Evolutionary conservation across 352 stramenopile genomes (phyloP), one percentile per base, ranked within the genome.

Genomic region (Phytophthora podocarpi): DNA sequence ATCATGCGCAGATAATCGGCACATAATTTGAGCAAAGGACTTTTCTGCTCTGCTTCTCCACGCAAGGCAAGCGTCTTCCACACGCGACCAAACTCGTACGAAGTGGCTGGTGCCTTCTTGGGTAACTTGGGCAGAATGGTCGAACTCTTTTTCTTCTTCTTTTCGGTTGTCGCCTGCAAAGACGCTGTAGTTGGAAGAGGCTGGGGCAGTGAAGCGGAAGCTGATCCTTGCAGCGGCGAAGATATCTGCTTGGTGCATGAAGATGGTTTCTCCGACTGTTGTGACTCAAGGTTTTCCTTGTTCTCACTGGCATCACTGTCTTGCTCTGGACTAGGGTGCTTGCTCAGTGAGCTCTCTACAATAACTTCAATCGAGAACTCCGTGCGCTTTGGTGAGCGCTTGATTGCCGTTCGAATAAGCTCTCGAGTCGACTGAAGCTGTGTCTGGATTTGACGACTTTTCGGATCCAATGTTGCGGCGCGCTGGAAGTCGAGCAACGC

Each of bases 401-500:
- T 91, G 48, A 95, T 90, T 1, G 82, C 72, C 5, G 63, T 78
- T 20, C 78, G 72, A 54, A 94, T 70, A 24, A 87, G 67, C 18
- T 96, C 80, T 42, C 78, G 76, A 26, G 85, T 92, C 11, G 78
- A 76, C 41, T 76, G 59, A 5, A 78, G 27, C 39, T 96, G 85
- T 12, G 58, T 75, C 20, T 76, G 67, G 32, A 92, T 78, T 57
- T 94, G 76, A 35, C 86, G 86, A 48, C 77, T 95, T 31, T 80
- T 85, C 2, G 82, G 74, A 31, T 98, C 89, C 21, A 95, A 43
- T 24, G 55, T 62, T 4, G 72, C 30, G 7, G 85, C 89, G 0
- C 49, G 55, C 10, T 95, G 64, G 42, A 97, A 95, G 53, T 98
- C 91, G 3, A 86, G 57, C 37, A 97, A 50, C 4, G 91, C 93